Evolutionary conservation across 768 basidiomycete genomes (phyloP).

Genomic region (Floccularia luteovirens): DNA sequence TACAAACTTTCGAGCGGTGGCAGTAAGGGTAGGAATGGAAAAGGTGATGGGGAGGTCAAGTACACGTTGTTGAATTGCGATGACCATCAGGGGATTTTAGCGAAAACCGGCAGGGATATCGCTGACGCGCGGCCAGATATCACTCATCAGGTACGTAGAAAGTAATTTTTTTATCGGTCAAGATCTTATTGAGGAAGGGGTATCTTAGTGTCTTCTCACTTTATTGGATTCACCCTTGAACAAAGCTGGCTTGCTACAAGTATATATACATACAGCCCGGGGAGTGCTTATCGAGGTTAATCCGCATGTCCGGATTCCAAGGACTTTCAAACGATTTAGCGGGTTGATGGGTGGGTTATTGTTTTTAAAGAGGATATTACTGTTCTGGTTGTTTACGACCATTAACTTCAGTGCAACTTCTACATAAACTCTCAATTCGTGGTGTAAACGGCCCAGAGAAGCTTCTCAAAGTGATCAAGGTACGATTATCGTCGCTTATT

Average conservation of each 20-base stretch:
- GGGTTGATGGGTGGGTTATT: conserved; percentile 86
- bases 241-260: conserved; percentile 93
- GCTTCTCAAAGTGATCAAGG: conserved; percentile 94
- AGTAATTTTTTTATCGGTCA: not conserved
- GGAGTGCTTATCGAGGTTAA: conserved; percentile 98
- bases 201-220: conserved; percentile 83
- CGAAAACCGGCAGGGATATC: conserved; percentile 96
- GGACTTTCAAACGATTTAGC: conserved; percentile 98
- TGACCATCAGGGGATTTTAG: conserved; percentile 97
- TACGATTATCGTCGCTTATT: too few relatives aligned
- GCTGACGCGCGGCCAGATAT: conserved; percentile 99
- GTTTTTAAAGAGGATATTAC: too few relatives aligned
- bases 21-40: conserved; percentile 42
- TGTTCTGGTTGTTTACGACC: conserved; percentile 2
- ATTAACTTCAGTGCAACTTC: conserved; percentile 71
- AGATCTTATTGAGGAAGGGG: not conserved
- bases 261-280: conserved; percentile 96
- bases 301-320: conserved; percentile 93
- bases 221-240: conserved; percentile 96
- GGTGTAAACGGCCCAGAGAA: conserved; percentile 97
- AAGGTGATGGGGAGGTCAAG: conserved; percentile 77
- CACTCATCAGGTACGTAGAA: conserved; percentile 90
- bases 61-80: conserved; percentile 97
- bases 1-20: conserved; percentile 76
- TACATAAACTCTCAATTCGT: conserved; percentile 92